These are phyloP conservation scores for Jasminum sambac DNA, from an alignment of 257 asterid genomes.

Conservation along the genomic window DNA sequence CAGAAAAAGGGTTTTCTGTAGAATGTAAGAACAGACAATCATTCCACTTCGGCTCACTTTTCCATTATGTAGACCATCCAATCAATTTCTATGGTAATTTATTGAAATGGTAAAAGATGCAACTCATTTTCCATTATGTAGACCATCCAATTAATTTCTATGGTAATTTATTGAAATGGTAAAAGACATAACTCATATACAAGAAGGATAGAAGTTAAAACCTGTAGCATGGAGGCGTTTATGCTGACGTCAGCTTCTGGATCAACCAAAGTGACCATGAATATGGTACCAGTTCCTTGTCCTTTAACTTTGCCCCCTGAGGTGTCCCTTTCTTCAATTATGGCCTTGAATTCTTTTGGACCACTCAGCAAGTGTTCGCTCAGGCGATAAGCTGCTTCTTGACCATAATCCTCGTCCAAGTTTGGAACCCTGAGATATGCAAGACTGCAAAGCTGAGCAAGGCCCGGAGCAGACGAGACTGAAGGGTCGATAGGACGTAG, in stretches of 20 bases:
- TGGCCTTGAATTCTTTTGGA: slow-evolving; percentile 70
- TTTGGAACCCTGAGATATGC: slow-evolving; percentile 81
- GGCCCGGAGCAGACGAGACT: slow-evolving; percentile 70
- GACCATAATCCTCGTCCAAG: slow-evolving; percentile 82
- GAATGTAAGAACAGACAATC: too few relatives aligned
- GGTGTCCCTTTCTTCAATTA: slow-evolving; percentile 75
- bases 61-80: not conserved
- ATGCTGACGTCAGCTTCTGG: slow-evolving; percentile 70
- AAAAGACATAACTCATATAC: too few relatives aligned
- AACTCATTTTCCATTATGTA: not conserved
- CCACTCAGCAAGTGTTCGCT: slow-evolving; percentile 61
- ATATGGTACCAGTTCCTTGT: slow-evolving; percentile 89
- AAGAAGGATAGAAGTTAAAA: slow-evolving; percentile 16
- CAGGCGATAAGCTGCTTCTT: slow-evolving; percentile 73
- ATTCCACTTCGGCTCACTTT: not conserved
- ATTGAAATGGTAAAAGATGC: not conserved
- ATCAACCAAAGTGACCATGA: slow-evolving; percentile 65
- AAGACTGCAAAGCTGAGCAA: slow-evolving; percentile 91
- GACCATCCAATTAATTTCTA: not conserved
- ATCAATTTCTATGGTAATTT: not conserved
- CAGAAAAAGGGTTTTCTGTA: too few relatives aligned
- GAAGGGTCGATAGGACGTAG: slow-evolving; percentile 79
- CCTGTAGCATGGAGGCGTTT: slow-evolving; percentile 88
- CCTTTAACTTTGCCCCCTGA: slow-evolving; percentile 95
- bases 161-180: not conserved